Percentiles rank a stretch among this genome's conserved stretches.
Evolutionary conservation across 371 early-diverging fungal species (phyloP).

Genomic region (Mucor velutinosus): DNA sequence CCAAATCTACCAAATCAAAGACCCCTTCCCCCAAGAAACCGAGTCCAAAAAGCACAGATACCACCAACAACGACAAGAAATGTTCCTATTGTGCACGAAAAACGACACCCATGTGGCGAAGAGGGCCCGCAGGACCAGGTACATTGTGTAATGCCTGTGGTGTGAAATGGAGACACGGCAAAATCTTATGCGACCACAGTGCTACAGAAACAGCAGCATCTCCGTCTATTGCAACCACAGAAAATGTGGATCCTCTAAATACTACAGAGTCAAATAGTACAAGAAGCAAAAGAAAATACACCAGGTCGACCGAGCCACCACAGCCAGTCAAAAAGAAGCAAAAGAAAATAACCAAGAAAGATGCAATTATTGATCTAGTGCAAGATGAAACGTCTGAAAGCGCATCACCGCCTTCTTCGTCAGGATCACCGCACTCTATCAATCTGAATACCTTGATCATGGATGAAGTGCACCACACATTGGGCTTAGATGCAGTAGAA

Average conservation of each 20-base stretch:
- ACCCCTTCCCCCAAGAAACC: background rate
- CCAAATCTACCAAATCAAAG: conserved; percentile 8
- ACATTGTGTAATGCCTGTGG: conserved; percentile 92
- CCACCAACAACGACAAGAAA: conserved; percentile 35
- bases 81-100: conserved; percentile 82
- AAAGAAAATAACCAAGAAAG: conserved; percentile 8
- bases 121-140: conserved; percentile 80
- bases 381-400: conserved; percentile 19
- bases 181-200: conserved; percentile 44
- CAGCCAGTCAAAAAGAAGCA: background rate
- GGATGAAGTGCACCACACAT: background rate
- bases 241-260: conserved; percentile 18
- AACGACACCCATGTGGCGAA: conserved; percentile 90
- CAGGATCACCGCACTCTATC: background rate
- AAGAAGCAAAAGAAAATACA: conserved; percentile 18
- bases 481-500: conserved; percentile 46
- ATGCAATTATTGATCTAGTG: background rate
- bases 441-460: background rate
- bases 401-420: background rate
- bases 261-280: conserved; percentile 1
- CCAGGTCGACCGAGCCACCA: conserved; percentile 7
- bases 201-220: background rate
- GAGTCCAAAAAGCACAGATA: background rate
- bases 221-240: background rate
- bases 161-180: conserved; percentile 85